Evolutionary conservation across 164 flowering plant species (phyloP).

Genomic region (Sextonia rubra): DNA sequence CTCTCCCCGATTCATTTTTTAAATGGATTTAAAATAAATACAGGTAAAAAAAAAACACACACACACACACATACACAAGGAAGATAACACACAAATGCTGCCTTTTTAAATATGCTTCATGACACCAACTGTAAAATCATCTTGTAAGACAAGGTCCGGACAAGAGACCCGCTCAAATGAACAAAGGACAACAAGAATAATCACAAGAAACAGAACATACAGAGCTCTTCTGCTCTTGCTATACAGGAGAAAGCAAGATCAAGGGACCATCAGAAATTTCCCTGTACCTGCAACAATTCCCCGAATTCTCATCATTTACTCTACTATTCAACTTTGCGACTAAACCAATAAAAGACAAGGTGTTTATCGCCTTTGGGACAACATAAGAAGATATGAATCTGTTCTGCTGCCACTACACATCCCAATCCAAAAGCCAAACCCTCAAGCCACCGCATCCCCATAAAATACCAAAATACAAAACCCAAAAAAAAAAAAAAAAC

Average conservation of each 20-base stretch:
- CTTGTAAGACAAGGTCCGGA: background rate
- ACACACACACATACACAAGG: no score
- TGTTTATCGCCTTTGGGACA: background rate
- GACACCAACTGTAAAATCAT: background rate
- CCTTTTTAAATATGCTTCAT: background rate
- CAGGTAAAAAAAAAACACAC: no score
- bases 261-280: background rate
- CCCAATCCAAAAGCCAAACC: background rate
- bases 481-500: background rate
- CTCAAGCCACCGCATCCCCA: background rate
- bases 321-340: background rate
- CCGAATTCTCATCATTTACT: background rate
- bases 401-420: background rate
- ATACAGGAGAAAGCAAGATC: slow-evolving; percentile 2
- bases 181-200: background rate
- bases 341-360: background rate
- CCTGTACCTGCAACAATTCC: background rate
- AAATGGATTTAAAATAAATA: no score
- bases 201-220: background rate
- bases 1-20: no score
- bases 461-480: background rate
- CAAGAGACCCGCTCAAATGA: background rate
- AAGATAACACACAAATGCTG: no score
- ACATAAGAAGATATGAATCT: no score
- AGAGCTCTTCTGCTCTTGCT: background rate